Percentiles rank a stretch among this genome's conserved stretches.
Evolutionary conservation across 805 yeast species (phyloP).

Genomic region (Tetrapisispora pingtungensis): DNA sequence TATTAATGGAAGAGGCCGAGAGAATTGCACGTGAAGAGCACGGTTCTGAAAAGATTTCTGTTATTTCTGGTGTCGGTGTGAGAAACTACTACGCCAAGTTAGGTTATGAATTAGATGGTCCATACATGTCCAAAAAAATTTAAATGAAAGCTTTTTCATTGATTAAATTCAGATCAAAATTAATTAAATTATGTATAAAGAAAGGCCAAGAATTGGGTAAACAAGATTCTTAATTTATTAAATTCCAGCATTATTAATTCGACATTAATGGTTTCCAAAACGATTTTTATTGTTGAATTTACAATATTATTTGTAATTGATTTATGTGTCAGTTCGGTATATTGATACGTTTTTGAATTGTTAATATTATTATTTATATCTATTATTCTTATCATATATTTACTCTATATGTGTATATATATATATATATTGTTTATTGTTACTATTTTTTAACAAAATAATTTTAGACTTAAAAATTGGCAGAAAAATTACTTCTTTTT

Average conservation of each 20-base stretch:
- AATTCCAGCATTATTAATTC: neutral
- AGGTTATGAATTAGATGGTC: conserved; percentile 91
- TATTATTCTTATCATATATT: too few species aligned
- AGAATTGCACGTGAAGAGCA: conserved; percentile 92
- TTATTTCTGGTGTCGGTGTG: conserved; percentile 95
- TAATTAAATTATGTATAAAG: too few species aligned
- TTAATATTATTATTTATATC: too few species aligned
- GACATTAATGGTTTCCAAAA: neutral
- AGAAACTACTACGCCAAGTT: conserved; percentile 88
- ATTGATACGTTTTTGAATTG: too few species aligned
- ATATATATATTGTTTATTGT: neutral
- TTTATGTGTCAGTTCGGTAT: too few species aligned
- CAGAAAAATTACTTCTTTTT: neutral
- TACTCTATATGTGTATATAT: neutral
- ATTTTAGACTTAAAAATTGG: neutral
- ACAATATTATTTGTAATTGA: too few species aligned
- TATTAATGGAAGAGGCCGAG: conserved; percentile 97
- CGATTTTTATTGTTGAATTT: too few species aligned
- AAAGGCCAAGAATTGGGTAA: too few species aligned
- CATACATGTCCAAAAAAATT: conserved; percentile 79
- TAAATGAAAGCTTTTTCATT: conserved; percentile 3
- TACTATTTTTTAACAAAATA: neutral
- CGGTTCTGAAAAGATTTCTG: conserved; percentile 83
- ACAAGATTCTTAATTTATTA: neutral
- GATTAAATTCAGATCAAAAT: too few species aligned